Percentiles rank a stretch among this genome's conserved stretches.
Conservation (phyloP, 495 filamentous ascomycete genomes). For the Neurospora discreta region DNA sequence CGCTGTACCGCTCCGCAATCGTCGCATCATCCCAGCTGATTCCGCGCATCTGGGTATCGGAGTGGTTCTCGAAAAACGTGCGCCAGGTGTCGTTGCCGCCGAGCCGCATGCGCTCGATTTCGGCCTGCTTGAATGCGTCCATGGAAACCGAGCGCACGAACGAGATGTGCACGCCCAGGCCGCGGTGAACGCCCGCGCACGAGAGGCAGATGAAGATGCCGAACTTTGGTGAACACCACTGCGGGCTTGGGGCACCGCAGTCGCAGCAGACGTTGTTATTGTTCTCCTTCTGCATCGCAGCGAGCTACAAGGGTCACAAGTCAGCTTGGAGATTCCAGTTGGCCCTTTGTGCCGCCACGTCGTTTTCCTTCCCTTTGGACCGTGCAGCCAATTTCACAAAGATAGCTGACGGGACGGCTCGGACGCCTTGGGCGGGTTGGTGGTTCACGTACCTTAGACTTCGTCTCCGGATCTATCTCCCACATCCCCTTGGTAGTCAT, state of each 20-base stretch:
- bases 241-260: constrained; percentile 84
- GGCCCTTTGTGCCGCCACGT: not conserved
- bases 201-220: constrained; percentile 92
- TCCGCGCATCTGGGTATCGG: constrained; percentile 47
- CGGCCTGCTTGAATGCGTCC: constrained; percentile 88
- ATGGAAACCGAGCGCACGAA: constrained; percentile 94
- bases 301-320: constrained; percentile 44
- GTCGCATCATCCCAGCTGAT: constrained; percentile 63
- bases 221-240: constrained; percentile 74
- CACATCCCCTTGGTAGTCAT: constrained; percentile 61
- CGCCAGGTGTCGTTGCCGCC: constrained; percentile 84
- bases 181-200: constrained; percentile 90
- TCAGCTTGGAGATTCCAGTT: not conserved
- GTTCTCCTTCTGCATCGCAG: constrained; percentile 75
- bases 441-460: constrained; percentile 62
- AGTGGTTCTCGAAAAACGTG: constrained; percentile 65
- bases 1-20: constrained; percentile 76
- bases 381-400: not conserved
- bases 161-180: constrained; percentile 93
- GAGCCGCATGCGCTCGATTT: constrained; percentile 75
- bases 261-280: constrained; percentile 86
- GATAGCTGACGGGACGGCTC: not conserved
- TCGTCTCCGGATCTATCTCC: constrained; percentile 95
- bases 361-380: too few relatives aligned
- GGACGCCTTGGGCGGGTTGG: not conserved